A percentile compares a stretch with the other conserved stretches of the same genome.
These are phyloP conservation scores for Cutaneotrichosporon cutaneum DNA, from an alignment of 1,284 basidiomycete species.

Conservation along the genomic window DNA sequence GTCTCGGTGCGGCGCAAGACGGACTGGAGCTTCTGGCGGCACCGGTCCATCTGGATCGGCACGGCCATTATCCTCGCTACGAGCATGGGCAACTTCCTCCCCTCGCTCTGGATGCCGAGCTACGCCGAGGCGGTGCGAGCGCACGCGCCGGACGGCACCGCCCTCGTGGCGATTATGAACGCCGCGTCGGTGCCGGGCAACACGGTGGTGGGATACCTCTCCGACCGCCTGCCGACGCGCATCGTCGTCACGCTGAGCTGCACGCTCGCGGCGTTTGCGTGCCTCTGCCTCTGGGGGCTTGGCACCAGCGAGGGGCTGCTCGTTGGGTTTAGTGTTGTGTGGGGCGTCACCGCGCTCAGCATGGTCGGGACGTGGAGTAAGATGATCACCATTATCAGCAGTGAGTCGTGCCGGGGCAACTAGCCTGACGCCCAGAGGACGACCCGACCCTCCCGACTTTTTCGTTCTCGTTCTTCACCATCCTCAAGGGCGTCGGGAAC, in stretches of 20 bases:
- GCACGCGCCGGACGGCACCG: conserved; percentile 42
- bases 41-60: conserved; percentile 39
- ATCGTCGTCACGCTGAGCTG: conserved; percentile 43
- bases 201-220: conserved; percentile 43
- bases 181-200: conserved; percentile 49
- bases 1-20: conserved; percentile 22
- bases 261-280: conserved; percentile 38
- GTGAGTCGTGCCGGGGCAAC: conserved; percentile 22
- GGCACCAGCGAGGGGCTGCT: conserved; percentile 37
- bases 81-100: conserved; percentile 50
- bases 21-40: conserved; percentile 36
- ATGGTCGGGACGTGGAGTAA: conserved; percentile 44
- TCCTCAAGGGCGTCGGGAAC: conserved; percentile 48
- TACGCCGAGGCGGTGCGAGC: conserved; percentile 45
- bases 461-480: conserved; percentile 47
- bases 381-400: conserved; percentile 39
- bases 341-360: conserved; percentile 37
- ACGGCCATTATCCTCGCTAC: conserved; percentile 41
- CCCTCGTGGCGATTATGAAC: conserved; percentile 50
- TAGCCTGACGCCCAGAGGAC: conserved; percentile 32
- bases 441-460: conserved; percentile 42
- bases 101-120: conserved; percentile 48
- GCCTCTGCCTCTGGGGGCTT: conserved; percentile 52
- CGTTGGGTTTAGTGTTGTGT: conserved; percentile 37
- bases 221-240: conserved; percentile 41